These are phyloP conservation scores for Acacia concinna DNA, from an alignment of 331 rosid genomes.

Conservation along the genomic window DNA sequence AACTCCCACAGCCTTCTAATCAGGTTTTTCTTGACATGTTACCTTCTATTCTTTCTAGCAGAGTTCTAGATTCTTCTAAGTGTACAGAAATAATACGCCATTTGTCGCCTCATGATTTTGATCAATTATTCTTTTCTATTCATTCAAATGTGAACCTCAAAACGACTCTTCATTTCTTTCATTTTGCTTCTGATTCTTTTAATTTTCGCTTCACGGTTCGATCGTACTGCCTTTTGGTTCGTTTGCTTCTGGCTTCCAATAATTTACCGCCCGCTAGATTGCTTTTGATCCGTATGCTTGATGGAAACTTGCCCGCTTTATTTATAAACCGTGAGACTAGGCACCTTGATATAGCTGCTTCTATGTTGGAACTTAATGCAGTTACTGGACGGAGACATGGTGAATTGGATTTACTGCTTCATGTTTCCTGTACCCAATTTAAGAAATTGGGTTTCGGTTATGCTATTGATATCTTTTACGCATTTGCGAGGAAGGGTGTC, in stretches of 20 bases:
- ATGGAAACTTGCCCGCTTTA: constrained; percentile 44
- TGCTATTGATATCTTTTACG: constrained; percentile 44
- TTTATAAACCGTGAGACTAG: constrained; percentile 21
- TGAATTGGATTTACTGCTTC: constrained; percentile 64
- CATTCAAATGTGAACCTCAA: constrained; percentile 51
- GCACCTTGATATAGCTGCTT: constrained; percentile 47
- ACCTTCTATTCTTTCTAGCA: constrained; percentile 58
- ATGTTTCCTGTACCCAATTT: constrained; percentile 57
- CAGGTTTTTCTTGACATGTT: constrained; percentile 33
- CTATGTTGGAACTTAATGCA: constrained; percentile 41
- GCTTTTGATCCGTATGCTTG: constrained; percentile 58
- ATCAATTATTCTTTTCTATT: constrained; percentile 47
- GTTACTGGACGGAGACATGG: constrained; percentile 25
- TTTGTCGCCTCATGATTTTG: constrained; percentile 64
- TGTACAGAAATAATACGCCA: constrained; percentile 54
- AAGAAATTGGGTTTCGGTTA: constrained; percentile 43
- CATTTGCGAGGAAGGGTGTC: constrained; percentile 39
- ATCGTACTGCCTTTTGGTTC: constrained; percentile 62
- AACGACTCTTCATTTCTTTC: constrained; percentile 61
- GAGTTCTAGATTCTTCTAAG: constrained; percentile 56
- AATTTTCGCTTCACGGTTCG: constrained; percentile 56
- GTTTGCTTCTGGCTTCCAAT: constrained; percentile 53
- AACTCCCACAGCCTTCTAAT: constrained; percentile 27
- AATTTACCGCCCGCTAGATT: constrained; percentile 53
- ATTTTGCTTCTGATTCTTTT: constrained; percentile 46